Evolutionary conservation across 2,329 filamentous ascomycete genomes (phyloP).

Genomic region (Venturia carpophila): DNA sequence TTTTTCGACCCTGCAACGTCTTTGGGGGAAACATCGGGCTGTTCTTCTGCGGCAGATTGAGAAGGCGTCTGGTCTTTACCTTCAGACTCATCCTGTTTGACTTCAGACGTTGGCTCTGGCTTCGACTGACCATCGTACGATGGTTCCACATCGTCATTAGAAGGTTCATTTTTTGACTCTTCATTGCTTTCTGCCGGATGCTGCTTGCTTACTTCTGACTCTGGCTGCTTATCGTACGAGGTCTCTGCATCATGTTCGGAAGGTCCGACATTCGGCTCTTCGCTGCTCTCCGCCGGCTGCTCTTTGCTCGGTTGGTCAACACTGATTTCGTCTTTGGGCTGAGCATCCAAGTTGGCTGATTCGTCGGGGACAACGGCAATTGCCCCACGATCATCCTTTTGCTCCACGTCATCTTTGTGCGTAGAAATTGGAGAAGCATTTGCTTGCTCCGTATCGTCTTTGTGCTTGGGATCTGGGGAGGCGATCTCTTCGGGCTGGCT

Average conservation of each 20-base stretch:
- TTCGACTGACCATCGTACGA: too few relatives aligned
- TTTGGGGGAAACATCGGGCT: background rate
- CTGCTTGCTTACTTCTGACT: background rate
- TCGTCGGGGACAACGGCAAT: background rate
- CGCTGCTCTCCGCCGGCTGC: background rate
- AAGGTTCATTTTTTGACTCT: too few relatives aligned
- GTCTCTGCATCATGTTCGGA: background rate
- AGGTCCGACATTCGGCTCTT: background rate
- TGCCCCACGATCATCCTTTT: background rate
- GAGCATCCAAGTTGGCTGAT: background rate
- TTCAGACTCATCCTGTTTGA: background rate
- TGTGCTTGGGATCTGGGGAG: background rate
- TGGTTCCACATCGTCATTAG: too few relatives aligned
- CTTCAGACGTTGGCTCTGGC: background rate
- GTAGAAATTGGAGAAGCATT: background rate
- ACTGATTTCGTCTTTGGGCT: background rate
- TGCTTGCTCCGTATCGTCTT: background rate
- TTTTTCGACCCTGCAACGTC: background rate
- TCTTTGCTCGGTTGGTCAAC: background rate
- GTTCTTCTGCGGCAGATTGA: background rate
- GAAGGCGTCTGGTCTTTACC: background rate
- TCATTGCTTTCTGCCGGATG: too few relatives aligned
- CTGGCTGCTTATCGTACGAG: background rate
- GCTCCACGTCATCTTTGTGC: slow-evolving; percentile 1
- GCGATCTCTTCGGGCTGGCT: background rate